Percentiles rank a stretch among this genome's conserved stretches.
phyloP scores from a whole-genome alignment of 1,284 basidiomycete species.

The Sphagnurus paluster region DNA sequence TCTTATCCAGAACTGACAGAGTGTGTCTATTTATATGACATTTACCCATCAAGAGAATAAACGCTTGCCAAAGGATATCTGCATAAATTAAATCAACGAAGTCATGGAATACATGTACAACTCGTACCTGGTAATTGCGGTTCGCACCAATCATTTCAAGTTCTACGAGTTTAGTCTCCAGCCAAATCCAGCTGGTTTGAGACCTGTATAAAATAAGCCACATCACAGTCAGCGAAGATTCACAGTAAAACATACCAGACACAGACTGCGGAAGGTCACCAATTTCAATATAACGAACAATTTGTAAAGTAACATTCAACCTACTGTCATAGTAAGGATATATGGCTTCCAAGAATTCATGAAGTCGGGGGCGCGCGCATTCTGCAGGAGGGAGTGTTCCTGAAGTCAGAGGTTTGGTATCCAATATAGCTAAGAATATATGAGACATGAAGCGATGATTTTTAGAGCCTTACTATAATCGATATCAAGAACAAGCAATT shows the following conservation, averaged over 20 bases:
- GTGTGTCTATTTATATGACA: conserved; percentile 1
- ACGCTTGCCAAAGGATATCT: conserved; percentile 60
- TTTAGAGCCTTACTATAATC: conserved; percentile 69
- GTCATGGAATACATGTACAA: background rate
- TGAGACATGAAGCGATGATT: conserved; percentile 4
- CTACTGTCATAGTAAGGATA: conserved; percentile 80
- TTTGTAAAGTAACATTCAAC: conserved; percentile 12
- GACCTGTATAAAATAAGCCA: conserved; percentile 47
- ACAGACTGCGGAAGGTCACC: conserved; percentile 45
- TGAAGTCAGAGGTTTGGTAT: conserved; percentile 79
- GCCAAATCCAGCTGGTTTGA: conserved; percentile 89
- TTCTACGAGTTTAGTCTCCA: conserved; percentile 89
- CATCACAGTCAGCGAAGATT: background rate
- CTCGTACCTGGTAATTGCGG: conserved; percentile 66
- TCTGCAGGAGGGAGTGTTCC: conserved; percentile 77
- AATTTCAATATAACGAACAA: background rate
- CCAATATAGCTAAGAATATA: conserved; percentile 64
- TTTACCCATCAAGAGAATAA: background rate
- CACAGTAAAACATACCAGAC: conserved; percentile 56
- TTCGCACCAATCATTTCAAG: conserved; percentile 80
- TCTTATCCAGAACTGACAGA: conserved; percentile 75
- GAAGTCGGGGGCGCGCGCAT: conserved; percentile 81
- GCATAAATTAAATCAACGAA: background rate
- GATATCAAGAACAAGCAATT: conserved; percentile 82
- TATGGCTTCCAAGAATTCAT: conserved; percentile 79